phyloP scores from a whole-genome alignment of 768 basidiomycete species.

The Psilocybe tampanensis region DNA sequence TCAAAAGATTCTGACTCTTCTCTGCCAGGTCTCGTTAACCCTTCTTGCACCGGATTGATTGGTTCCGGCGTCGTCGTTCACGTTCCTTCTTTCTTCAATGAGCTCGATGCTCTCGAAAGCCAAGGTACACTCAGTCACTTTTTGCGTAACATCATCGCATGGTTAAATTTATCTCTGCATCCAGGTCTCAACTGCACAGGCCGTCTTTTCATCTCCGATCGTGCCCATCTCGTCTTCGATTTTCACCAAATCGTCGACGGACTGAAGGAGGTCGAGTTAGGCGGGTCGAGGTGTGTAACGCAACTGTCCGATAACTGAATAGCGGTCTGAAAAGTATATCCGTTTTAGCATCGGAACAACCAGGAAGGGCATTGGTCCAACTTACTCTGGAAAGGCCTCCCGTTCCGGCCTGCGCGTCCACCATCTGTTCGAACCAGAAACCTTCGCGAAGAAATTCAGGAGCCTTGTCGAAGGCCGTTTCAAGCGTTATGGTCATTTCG shows the following conservation, averaged over 20 bases:
- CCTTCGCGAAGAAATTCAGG: slow-evolving; percentile 91
- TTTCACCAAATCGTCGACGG: slow-evolving; percentile 99
- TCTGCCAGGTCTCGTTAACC: slow-evolving; percentile 77
- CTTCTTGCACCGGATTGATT: slow-evolving; percentile 82
- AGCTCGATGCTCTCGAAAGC: slow-evolving; percentile 81
- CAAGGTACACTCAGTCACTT: too few species aligned
- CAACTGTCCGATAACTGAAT: too few species aligned
- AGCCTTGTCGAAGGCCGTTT: slow-evolving; percentile 95
- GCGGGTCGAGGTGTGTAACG: slow-evolving; percentile 68
- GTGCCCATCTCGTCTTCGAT: slow-evolving; percentile 96
- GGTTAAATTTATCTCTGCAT: neutral
- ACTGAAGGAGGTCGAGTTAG: slow-evolving; percentile 95
- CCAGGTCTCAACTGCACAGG: slow-evolving; percentile 83
- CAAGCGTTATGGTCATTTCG: slow-evolving; percentile 97
- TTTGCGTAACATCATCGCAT: too few species aligned
- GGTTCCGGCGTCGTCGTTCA: slow-evolving; percentile 97
- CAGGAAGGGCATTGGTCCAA: slow-evolving; percentile 97
- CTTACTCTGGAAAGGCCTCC: slow-evolving; percentile 97
- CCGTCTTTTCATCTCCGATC: slow-evolving; percentile 91
- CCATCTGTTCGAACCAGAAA: slow-evolving; percentile 87
- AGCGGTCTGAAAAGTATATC: neutral
- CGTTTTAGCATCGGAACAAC: slow-evolving; percentile 91
- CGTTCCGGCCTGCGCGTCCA: slow-evolving; percentile 95
- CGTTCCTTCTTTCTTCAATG: slow-evolving; percentile 91
- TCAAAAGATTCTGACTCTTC: neutral